Percentiles rank a stretch among this genome's conserved stretches.
Evolutionary conservation across 75 land plant species (phyloP).

Genomic region (Pinus taeda): DNA sequence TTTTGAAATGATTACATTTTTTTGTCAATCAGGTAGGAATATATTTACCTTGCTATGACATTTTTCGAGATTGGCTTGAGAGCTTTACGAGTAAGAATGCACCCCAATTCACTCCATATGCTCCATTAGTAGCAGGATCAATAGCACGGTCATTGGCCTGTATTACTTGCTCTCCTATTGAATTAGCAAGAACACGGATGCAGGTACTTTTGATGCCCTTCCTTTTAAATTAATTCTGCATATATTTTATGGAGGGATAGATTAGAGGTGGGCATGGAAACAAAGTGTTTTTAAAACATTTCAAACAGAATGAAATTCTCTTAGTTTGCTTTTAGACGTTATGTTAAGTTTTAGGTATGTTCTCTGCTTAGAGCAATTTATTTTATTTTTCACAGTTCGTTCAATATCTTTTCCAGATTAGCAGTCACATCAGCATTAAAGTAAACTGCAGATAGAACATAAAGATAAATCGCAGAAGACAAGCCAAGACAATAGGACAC

Average conservation of each 20-base stretch:
- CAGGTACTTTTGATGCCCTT: conserved; percentile 53
- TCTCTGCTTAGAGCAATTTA: too few relatives aligned
- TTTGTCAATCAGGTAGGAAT: conserved; percentile 77
- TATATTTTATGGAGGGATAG: neutral
- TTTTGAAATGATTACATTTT: neutral
- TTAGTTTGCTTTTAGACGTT: neutral
- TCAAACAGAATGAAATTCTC: neutral
- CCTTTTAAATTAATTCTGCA: neutral
- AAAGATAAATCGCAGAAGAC: too few relatives aligned
- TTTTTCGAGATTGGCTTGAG: conserved; percentile 79
- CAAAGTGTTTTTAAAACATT: neutral
- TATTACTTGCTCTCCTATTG: conserved; percentile 88
- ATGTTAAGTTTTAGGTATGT: too few relatives aligned
- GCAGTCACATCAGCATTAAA: too few relatives aligned
- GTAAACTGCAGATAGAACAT: too few relatives aligned
- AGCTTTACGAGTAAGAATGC: conserved; percentile 37
- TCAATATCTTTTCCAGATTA: too few relatives aligned
- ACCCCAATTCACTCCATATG: conserved; percentile 64
- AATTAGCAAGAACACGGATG: conserved; percentile 95
- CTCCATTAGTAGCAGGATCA: conserved; percentile 87
- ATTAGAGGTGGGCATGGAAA: neutral
- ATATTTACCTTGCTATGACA: conserved; percentile 93
- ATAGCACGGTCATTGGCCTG: conserved; percentile 89
- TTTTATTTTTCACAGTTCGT: too few relatives aligned
- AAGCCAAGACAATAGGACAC: too few relatives aligned